phyloP scores from a whole-genome alignment of 2,329 filamentous ascomycete genomes.

The Ilyonectria sp. region DNA sequence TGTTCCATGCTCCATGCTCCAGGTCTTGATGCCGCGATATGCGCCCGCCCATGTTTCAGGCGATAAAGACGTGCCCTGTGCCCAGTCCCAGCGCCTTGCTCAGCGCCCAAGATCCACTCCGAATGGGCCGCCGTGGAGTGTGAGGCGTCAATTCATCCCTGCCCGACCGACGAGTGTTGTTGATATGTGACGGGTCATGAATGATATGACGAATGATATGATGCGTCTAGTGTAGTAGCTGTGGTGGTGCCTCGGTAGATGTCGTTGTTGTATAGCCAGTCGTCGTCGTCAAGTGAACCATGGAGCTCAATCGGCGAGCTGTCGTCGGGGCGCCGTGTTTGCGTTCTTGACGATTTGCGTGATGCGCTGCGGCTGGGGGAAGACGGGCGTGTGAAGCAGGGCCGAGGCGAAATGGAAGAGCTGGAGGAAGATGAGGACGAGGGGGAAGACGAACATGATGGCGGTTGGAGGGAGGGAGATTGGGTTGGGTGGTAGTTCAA shows the following conservation, averaged over 20 bases:
- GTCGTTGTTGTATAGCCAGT: not conserved
- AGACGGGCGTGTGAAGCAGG: not conserved
- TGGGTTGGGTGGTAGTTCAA: not conserved
- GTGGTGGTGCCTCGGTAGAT: not conserved
- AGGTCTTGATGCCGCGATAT: not conserved
- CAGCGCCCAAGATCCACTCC: not conserved
- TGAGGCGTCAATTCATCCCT: not conserved
- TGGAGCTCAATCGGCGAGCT: not conserved
- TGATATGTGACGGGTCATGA: not conserved
- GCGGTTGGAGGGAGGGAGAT: not conserved
- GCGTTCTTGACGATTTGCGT: not conserved
- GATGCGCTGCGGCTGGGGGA: not conserved
- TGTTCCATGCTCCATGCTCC: not conserved
- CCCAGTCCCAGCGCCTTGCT: not conserved
- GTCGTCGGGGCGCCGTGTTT: not conserved
- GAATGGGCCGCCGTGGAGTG: not conserved
- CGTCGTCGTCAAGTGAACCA: not conserved
- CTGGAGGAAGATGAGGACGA: conserved; percentile 1
- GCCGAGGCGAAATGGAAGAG: not conserved
- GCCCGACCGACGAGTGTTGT: not conserved
- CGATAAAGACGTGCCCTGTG: not conserved
- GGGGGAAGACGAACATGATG: not conserved
- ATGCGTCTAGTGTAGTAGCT: not conserved
- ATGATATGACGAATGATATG: not conserved
- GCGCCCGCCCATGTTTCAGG: not conserved